Base-by-base conservation (phyloP, 2,329 filamentous ascomycete species). In the Ilyonectria sp. region DNA sequence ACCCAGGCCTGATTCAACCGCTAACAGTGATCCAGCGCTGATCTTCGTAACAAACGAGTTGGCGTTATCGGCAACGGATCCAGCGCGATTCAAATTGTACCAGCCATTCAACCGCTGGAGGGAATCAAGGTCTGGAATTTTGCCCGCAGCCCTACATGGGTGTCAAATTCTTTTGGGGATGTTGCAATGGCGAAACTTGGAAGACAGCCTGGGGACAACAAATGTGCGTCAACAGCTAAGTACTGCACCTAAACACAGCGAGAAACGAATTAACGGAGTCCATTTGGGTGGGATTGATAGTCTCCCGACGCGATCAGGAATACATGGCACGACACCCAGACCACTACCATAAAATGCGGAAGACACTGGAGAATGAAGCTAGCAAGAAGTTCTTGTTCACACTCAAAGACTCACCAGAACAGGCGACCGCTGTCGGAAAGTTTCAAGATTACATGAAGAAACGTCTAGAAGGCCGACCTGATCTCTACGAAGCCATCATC, bases 261-360 rank as follows among this genome's bases (percentile, higher is more conserved):
- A 19, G 1, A 26, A 49, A 3, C n/a, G 13, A 9, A 7, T 15
- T 13, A 6, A 13, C 46, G 26, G 26, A 13, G 5, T 8, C 11
- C 26, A 26, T 26, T 1, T 26, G 26, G 26, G 26, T 17, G 19
- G 23, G 19, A 43, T 40, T 23, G 33, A 5, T 15, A 69, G 67
- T 69, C 43, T 64, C 67, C 9, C 40, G 55, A 23, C 19, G 21
- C 0, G 55, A 69, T 6, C 67, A 69, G 52, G 64, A 69, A 21
- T 47, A 53, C 35, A 58, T 69, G 60, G 67, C 67, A 13, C 31
- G 60, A 7, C 50, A 68, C 11, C 67, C 67, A 0, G 60, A 68
- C 4, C n/a, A 62, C 13, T 65, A 50, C 33, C 35, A 50, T 40
- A 47, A 57, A 19, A 57, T 69, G 6, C 23, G 63, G 9, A 70